These are phyloP conservation scores for Populus tomentosa DNA, from an alignment of 441 rosid genomes.

Conservation along the genomic window DNA sequence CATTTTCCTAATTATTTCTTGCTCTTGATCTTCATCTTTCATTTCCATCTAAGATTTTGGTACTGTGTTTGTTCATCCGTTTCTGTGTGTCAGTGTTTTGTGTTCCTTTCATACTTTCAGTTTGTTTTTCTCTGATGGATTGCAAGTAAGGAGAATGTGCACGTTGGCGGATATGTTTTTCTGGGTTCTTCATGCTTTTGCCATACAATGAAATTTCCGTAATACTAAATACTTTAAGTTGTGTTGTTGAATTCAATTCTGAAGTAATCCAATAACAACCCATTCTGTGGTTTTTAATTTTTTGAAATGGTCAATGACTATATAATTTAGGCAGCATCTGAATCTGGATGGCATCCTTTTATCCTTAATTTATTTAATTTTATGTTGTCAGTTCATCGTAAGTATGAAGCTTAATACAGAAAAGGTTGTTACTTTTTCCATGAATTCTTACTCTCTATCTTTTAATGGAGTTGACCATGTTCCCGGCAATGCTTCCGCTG, in stretches of 20 bases:
- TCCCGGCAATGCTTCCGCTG: neutral
- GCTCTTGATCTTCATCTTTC: conserved; percentile 1
- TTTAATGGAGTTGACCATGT: neutral
- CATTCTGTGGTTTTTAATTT: neutral
- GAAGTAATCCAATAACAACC: neutral
- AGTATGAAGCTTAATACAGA: neutral
- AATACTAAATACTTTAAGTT: neutral
- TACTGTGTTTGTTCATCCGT: neutral
- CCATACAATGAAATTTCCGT: neutral
- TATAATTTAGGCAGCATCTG: conserved; percentile 15
- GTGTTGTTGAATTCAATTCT: neutral
- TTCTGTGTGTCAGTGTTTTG: neutral
- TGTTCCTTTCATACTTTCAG: neutral
- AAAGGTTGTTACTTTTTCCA: conserved; percentile 4
- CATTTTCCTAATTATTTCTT: neutral
- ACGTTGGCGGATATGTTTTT: neutral
- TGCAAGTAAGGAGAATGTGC: neutral
- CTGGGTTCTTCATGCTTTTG: neutral
- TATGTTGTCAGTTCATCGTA: conserved; percentile 3
- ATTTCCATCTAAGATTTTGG: neutral
- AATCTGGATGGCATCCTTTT: conserved; percentile 21
- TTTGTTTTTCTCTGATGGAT: neutral
- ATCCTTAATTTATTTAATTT: conserved; percentile 1
- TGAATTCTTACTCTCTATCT: neutral
- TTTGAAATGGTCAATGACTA: conserved; percentile 3